phyloP scores from a whole-genome alignment of 192 early-diverging fungal genomes.

The Spizellomyces punctatus region DNA sequence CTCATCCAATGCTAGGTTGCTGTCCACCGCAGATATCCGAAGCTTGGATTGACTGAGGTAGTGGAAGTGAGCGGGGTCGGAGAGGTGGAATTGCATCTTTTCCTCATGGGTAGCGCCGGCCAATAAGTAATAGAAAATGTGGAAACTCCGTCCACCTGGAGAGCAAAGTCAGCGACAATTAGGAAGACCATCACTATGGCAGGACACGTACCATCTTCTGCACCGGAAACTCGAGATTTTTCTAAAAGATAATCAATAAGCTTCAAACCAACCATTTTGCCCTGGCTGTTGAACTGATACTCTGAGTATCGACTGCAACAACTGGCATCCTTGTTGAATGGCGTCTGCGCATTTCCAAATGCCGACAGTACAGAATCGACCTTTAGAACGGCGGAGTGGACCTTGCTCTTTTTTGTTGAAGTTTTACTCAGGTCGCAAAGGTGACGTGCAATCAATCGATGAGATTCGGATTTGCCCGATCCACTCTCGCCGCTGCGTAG shows the following conservation, averaged over 20 bases:
- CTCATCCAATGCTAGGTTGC: conserved; percentile 24
- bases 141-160: conserved; percentile 78
- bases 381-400: conserved; percentile 71
- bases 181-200: background rate
- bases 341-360: conserved; percentile 74
- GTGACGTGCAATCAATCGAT: conserved; percentile 71
- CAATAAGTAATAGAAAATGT: conserved; percentile 89
- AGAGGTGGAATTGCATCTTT: conserved; percentile 69
- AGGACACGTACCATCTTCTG: conserved; percentile 25
- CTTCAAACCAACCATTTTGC: conserved; percentile 81
- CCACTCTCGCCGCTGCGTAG: conserved; percentile 71
- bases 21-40: background rate
- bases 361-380: conserved; percentile 71
- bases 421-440: conserved; percentile 75
- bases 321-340: conserved; percentile 65
- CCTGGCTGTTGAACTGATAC: conserved; percentile 84
- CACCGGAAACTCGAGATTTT: conserved; percentile 70
- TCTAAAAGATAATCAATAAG: conserved; percentile 84
- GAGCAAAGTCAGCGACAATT: conserved; percentile 24
- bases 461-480: conserved; percentile 84
- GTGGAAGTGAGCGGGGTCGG: conserved; percentile 62
- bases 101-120: conserved; percentile 78
- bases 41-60: conserved; percentile 45
- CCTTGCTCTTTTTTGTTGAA: conserved; percentile 73
- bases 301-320: conserved; percentile 78